Base-by-base conservation (phyloP, 169 alveolate genomes). In the Ophryocystis elektroscirrha region DNA sequence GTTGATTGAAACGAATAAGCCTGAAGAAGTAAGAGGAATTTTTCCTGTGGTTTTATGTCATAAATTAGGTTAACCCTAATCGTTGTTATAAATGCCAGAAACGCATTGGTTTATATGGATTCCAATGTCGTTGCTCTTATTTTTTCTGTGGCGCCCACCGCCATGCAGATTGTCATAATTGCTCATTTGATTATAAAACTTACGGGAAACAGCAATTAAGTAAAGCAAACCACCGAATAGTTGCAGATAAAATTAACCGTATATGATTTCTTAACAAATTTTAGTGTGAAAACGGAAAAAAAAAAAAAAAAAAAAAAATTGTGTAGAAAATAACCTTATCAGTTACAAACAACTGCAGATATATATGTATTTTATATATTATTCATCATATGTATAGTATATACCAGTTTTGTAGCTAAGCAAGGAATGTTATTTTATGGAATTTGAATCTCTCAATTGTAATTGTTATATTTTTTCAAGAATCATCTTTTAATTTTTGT, bases 61-160 rank as follows among this genome's bases (percentile, higher is more conserved):
- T 20, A 2, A 19, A 52, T 35, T 47, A 38, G 28, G 30, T 20
- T 45, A 36, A 45, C 25, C 55, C 79, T 19, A 63, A 59, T 19
- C 69, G 88, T 36, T 87, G 96, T 52, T 68, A 66, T 54, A 51
- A 59, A 28, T 87, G 96, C 68, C 76, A 74, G 57, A 76, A 61
- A 53, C 69, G 71, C 59, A 74, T 84, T 20, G 96, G 96, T 20
- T 63, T 84, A 24, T 51, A 81, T 50, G 94, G 91, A 0, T 77
- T 86, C 53, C 57, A 50, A 41, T 87, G 96, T 63, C 74, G 92
- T 47, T 87, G 96, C 71, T 72, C 74, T 38, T 69, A 61, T 48
- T 54, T 60, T 29, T 87, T 79, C 57, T 87, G 96, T 53, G 67
- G 91, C 23, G 72, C 69, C 48, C 96, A 87, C 61, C 70, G 94